Evolutionary conservation across 1,139 yeast species (phyloP).

Genomic region (Meyerozyma carpophila): DNA sequence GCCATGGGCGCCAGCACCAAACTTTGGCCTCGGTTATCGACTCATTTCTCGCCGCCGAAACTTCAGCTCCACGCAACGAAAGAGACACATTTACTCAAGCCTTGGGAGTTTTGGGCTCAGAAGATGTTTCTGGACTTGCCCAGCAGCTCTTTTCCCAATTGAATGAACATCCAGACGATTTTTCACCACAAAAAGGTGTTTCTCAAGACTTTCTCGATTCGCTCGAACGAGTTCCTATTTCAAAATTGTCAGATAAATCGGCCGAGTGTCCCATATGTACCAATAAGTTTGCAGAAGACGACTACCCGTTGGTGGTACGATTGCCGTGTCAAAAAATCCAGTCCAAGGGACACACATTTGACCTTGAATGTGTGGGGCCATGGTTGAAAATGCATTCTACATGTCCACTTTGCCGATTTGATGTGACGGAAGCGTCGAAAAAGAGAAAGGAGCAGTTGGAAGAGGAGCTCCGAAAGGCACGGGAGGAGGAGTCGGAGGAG

Average conservation of each 20-base stretch:
- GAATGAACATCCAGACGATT: constrained; percentile 10
- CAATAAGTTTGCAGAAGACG: constrained; percentile 61
- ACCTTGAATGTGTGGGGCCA: constrained; percentile 84
- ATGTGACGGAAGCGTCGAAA: constrained; percentile 43
- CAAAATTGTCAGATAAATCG: constrained; percentile 47
- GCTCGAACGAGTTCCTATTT: constrained; percentile 61
- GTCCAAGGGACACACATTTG: constrained; percentile 59
- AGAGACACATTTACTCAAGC: constrained; percentile 26
- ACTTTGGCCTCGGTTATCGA: constrained; percentile 33
- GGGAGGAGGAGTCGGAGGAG: constrained; percentile 59
- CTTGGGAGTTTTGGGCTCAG: constrained; percentile 23
- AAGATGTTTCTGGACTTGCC: constrained; percentile 29
- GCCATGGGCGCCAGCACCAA: constrained; percentile 25
- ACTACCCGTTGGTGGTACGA: constrained; percentile 73
- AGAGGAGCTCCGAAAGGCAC: constrained; percentile 29
- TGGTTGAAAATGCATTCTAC: constrained; percentile 80
- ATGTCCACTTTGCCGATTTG: constrained; percentile 83
- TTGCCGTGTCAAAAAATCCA: constrained; percentile 60
- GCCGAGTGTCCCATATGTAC: constrained; percentile 82
- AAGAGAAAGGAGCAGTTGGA: constrained; percentile 40
- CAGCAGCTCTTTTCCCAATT: constrained; percentile 22
- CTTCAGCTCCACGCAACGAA: constrained; percentile 8
- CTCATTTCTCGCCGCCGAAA: constrained; percentile 22
- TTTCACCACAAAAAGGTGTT: constrained; percentile 43
- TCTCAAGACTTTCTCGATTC: constrained; percentile 67